Percentiles rank a stretch among this genome's conserved stretches.
These are phyloP conservation scores for Chondrus crispus DNA, from an alignment of 23 red algal genomes.

Conservation along the genomic window DNA sequence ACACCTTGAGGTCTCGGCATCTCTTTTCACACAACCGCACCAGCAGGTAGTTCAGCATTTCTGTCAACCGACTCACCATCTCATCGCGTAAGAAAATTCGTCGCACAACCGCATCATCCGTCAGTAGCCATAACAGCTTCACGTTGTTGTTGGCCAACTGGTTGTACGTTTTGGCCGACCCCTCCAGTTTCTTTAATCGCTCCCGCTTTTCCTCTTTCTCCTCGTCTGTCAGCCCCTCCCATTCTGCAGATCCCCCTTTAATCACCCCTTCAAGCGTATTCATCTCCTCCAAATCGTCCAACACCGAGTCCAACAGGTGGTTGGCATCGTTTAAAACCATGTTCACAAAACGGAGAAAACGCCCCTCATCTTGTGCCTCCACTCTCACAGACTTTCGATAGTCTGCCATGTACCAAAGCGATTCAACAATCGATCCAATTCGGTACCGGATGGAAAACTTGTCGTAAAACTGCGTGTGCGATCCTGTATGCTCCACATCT, in stretches of 20 bases:
- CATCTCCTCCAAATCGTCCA: slow-evolving; percentile 79
- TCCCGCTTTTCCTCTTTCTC: slow-evolving; percentile 81
- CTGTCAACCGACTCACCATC: slow-evolving; percentile 86
- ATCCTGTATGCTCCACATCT: slow-evolving; percentile 95
- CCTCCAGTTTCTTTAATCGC: slow-evolving; percentile 75
- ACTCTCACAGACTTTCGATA: slow-evolving; percentile 72
- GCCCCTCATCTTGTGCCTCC: slow-evolving; percentile 65
- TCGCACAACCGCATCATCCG: slow-evolving; percentile 78
- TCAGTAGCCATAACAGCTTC: slow-evolving; percentile 75
- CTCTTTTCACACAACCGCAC: slow-evolving; percentile 77
- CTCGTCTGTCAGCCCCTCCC: slow-evolving; percentile 44
- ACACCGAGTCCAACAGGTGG: slow-evolving; percentile 83
- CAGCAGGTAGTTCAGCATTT: slow-evolving; percentile 98
- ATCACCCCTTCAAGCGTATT: slow-evolving; percentile 68
- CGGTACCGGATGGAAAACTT: slow-evolving; percentile 96
- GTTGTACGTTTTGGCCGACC: slow-evolving; percentile 69
- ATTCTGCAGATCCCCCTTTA: slow-evolving; percentile 32
- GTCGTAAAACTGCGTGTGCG: slow-evolving; percentile 96
- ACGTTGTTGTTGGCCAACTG: slow-evolving; percentile 84
- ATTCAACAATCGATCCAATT: slow-evolving; percentile 76
- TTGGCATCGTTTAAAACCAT: slow-evolving; percentile 99
- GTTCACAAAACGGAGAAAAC: slow-evolving; percentile 92
- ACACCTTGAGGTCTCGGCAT: slow-evolving; percentile 74
- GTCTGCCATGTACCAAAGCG: slow-evolving; percentile 79
- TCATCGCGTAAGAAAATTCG: slow-evolving; percentile 80